A percentile compares a stretch with the other conserved stretches of the same genome.
These are phyloP conservation scores for Sordaria brevicollis DNA, from an alignment of 495 filamentous ascomycete species.

Conservation along the genomic window DNA sequence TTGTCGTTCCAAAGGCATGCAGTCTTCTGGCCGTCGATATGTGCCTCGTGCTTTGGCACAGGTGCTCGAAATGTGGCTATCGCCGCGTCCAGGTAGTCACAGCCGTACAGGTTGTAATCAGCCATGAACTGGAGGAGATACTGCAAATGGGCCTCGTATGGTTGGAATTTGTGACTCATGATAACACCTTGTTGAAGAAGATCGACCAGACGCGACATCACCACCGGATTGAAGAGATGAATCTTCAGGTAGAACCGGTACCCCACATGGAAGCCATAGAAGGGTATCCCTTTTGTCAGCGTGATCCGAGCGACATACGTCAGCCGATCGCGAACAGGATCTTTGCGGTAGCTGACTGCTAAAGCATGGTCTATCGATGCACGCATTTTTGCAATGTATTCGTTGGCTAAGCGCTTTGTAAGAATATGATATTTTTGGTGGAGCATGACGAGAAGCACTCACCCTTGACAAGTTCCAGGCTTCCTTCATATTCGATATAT, in stretches of 20 bases:
- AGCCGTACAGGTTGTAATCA: constrained; percentile 94
- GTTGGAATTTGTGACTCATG: constrained; percentile 73
- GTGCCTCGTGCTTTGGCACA: constrained; percentile 53
- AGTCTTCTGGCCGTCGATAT: constrained; percentile 29
- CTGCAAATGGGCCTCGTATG: constrained; percentile 86
- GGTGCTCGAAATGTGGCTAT: constrained; percentile 64
- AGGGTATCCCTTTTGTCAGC: constrained; percentile 85
- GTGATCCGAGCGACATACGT: constrained; percentile 82
- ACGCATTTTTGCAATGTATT: constrained; percentile 63
- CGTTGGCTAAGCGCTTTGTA: constrained; percentile 22
- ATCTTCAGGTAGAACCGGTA: constrained; percentile 89
- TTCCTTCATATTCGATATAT: constrained; percentile 76
- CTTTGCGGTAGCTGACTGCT: constrained; percentile 68
- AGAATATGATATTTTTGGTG: neutral
- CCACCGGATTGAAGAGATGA: constrained; percentile 75
- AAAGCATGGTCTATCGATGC: constrained; percentile 78
- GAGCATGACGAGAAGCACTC: constrained; percentile 6
- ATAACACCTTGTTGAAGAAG: constrained; percentile 78
- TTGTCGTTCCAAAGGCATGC: constrained; percentile 71
- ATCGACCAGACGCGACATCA: constrained; percentile 75
- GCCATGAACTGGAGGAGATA: constrained; percentile 95
- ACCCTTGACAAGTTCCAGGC: constrained; percentile 57
- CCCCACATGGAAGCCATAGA: constrained; percentile 90
- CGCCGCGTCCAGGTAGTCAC: constrained; percentile 57
- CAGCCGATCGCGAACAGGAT: constrained; percentile 53